Evolutionary conservation across 495 filamentous ascomycete genomes (phyloP).

Genomic region (Pseudoneurospora amorphoporcata): DNA sequence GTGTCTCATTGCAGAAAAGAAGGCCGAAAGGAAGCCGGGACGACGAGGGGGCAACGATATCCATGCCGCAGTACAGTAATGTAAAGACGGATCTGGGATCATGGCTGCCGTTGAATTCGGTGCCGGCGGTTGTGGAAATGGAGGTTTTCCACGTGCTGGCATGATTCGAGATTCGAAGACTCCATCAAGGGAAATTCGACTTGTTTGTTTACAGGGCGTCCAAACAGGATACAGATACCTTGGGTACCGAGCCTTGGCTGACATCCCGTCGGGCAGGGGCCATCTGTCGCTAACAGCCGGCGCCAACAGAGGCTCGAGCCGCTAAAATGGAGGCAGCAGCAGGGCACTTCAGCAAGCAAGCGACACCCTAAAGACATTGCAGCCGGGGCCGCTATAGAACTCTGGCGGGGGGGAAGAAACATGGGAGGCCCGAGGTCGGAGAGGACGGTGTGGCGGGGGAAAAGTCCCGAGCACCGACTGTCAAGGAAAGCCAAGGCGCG

Average conservation of each 20-base stretch:
- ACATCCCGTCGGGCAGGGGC: not conserved
- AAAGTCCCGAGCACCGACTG: not conserved
- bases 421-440: not conserved
- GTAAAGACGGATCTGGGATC: not conserved
- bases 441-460: not conserved
- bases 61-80: not conserved
- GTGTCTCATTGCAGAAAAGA: not conserved
- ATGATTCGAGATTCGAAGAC: not conserved
- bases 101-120: not conserved
- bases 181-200: not conserved
- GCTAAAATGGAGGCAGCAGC: not conserved
- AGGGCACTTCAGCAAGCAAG: not conserved
- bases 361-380: not conserved
- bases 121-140: not conserved
- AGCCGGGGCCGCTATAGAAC: not conserved
- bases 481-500: not conserved
- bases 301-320: not conserved
- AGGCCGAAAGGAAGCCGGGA: not conserved
- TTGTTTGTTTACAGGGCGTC: not conserved
- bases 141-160: not conserved
- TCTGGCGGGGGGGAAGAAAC: not conserved
- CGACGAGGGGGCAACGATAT: not conserved
- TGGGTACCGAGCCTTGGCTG: not conserved
- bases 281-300: not conserved
- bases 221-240: not conserved